phyloP scores from a whole-genome alignment of 768 basidiomycete species.

The Xanthoconium stramineum region DNA sequence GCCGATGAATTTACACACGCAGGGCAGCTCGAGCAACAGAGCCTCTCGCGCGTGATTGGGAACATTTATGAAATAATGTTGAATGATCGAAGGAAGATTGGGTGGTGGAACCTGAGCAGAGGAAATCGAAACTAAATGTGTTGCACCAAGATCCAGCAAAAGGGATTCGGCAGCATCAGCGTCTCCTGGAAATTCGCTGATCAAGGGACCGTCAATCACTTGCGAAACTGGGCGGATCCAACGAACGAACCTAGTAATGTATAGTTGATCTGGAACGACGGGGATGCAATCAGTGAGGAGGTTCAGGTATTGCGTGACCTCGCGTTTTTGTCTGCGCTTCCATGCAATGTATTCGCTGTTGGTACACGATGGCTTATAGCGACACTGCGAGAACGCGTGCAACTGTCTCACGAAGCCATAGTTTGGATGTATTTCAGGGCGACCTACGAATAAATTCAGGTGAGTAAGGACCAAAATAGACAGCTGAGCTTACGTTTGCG shows the following conservation, averaged over 20 bases:
- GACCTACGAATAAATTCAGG: slow-evolving; percentile 27
- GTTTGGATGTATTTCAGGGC: slow-evolving; percentile 39
- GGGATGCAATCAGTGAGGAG: slow-evolving; percentile 49
- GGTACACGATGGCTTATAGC: slow-evolving; percentile 40
- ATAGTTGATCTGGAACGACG: slow-evolving; percentile 47
- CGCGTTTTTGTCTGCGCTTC: slow-evolving; percentile 53
- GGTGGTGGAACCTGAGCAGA: slow-evolving; percentile 45
- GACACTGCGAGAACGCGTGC: slow-evolving; percentile 49
- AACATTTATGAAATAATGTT: slow-evolving; percentile 43
- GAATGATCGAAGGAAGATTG: slow-evolving; percentile 29
- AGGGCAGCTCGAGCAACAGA: slow-evolving; percentile 45
- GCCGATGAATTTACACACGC: slow-evolving; percentile 44
- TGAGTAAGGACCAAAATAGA: slow-evolving; percentile 8
- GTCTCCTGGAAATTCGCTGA: slow-evolving; percentile 58
- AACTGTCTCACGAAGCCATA: slow-evolving; percentile 59
- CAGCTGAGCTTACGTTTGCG: slow-evolving; percentile 41
- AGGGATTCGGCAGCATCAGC: slow-evolving; percentile 47
- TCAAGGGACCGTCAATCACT: neutral
- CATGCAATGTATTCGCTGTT: slow-evolving; percentile 52
- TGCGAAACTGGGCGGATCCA: neutral
- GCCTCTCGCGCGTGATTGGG: slow-evolving; percentile 37
- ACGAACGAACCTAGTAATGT: slow-evolving; percentile 45
- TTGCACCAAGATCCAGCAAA: slow-evolving; percentile 48
- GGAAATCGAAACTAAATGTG: slow-evolving; percentile 52
- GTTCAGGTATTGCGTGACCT: slow-evolving; percentile 52